Evolutionary conservation across 768 basidiomycete genomes (phyloP), one percentile per base, ranked within the genome.

Genomic region (Collybia sp.): DNA sequence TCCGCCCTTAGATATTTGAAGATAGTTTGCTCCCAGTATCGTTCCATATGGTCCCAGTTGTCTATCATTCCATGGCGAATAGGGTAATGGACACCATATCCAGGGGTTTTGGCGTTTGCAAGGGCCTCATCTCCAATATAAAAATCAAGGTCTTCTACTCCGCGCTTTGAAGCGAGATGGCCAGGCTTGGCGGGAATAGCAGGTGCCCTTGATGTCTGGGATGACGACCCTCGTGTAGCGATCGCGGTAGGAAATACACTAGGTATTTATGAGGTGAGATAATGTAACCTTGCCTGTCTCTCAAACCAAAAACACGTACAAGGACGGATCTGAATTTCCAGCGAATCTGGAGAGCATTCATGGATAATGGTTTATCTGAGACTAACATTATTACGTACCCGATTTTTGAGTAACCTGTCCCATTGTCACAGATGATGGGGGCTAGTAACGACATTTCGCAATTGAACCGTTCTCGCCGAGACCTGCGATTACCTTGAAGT

Each of bases 11-110:
- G 76, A 71, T 98, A 98, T 69, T 99, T 98, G 83, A 98, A 99
- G 78, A 98, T 98, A 53, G 88, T 91, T 74, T 99, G 95, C 65
- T 96, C 93, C 96, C 96, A 99, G 69, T 93, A 97, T 20, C 94
- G 77, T 65, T 98, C 95, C 94, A 98, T 98, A 55, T 96, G 83
- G 64, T 94, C 92, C 92, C 92, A 94, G 58, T 96, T 96, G 52
- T 96, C 94, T 59, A 96, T 95, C 86, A 90, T 86, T 18, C 95
- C 95, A 60, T 98, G 96, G 45, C 90, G 80, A 60, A 98, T 97
- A 12, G 96, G 96, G 66, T 97, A 98, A 66, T 93, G 87, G 3
- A 99, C 80, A 17, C 88, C 84, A 67, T 98, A 99, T 2, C 88
- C 88, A 0, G 87, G 88, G 0, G 95, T 97, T 73, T 93, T 97